phyloP scores from a whole-genome alignment of 2,329 filamentous ascomycete species.

The Sphaerulina vaccinii region DNA sequence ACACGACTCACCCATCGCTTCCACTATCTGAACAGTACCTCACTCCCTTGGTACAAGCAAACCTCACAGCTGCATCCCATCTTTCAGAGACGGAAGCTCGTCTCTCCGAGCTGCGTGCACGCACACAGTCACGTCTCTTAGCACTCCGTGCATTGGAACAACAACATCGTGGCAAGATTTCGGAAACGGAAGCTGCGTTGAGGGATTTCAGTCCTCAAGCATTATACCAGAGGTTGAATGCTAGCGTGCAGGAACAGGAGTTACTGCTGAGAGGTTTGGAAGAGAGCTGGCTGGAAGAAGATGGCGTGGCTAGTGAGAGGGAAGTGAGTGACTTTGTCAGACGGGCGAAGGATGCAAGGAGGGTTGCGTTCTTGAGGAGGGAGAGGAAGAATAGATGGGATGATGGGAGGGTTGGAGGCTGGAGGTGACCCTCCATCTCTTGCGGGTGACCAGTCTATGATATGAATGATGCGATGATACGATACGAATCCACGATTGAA shows the following conservation, averaged over 20 bases:
- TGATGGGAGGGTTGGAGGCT: slow-evolving; percentile 89
- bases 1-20: slow-evolving; percentile 71
- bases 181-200: slow-evolving; percentile 82
- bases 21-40: slow-evolving; percentile 64
- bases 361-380: slow-evolving; percentile 72
- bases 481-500: too few species aligned
- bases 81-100: slow-evolving; percentile 60
- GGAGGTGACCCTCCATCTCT: too few species aligned
- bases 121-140: slow-evolving; percentile 77
- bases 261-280: slow-evolving; percentile 77
- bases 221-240: slow-evolving; percentile 76
- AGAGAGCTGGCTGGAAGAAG: slow-evolving; percentile 83
- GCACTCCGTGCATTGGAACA: slow-evolving; percentile 82
- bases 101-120: slow-evolving; percentile 61
- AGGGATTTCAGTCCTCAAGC: slow-evolving; percentile 82
- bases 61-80: slow-evolving; percentile 66
- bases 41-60: slow-evolving; percentile 64
- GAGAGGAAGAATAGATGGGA: slow-evolving; percentile 95
- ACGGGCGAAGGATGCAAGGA: slow-evolving; percentile 75
- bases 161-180: slow-evolving; percentile 87
- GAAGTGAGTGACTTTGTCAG: slow-evolving; percentile 84
- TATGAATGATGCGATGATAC: too few species aligned
- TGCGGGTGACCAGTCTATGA: too few species aligned
- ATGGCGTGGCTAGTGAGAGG: slow-evolving; percentile 65
- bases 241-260: slow-evolving; percentile 79